Evolutionary conservation across 345 rosid genomes (phyloP).

Genomic region (Boechera retrofracta): DNA sequence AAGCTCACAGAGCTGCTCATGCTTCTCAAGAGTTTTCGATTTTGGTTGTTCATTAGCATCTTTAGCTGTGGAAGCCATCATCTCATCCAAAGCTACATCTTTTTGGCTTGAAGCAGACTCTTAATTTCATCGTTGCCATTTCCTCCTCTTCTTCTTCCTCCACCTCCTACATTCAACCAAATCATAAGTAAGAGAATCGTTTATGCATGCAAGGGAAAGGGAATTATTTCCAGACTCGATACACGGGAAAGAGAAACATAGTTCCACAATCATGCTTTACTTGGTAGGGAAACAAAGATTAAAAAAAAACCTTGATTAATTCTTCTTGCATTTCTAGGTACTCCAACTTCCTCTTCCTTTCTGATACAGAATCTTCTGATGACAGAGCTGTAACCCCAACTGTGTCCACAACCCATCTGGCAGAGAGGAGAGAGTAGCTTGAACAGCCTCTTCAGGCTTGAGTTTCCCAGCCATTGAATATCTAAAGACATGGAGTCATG

Average conservation of each 20-base stretch:
- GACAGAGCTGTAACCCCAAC: conserved; percentile 87
- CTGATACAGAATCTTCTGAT: conserved; percentile 90
- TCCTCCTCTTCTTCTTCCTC: conserved; percentile 95
- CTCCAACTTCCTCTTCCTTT: conserved; percentile 94
- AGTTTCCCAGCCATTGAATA: conserved; percentile 80
- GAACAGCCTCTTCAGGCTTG: conserved; percentile 98
- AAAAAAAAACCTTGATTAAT: conserved; percentile 70
- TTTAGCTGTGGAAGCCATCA: conserved; percentile 68
- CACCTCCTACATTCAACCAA: conserved; percentile 53
- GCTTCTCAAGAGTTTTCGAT: conserved; percentile 87
- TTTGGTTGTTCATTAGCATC: conserved; percentile 75
- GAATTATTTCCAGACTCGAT: background rate
- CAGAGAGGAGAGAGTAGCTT: conserved; percentile 93
- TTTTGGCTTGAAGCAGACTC: conserved; percentile 65
- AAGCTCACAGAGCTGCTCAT: conserved; percentile 96
- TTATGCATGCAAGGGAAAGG: background rate
- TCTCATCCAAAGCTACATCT: conserved; percentile 87
- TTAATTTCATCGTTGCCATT: conserved; percentile 69
- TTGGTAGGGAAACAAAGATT: conserved; percentile 20
- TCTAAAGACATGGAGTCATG: too few relatives aligned
- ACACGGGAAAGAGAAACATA: background rate
- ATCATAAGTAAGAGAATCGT: background rate
- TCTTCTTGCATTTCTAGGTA: conserved; percentile 98
- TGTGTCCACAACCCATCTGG: conserved; percentile 97
- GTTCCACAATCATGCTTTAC: conserved; percentile 3